These are phyloP conservation scores for Neonectria ditissima DNA, from an alignment of 2,329 filamentous ascomycete genomes.

Conservation along the genomic window DNA sequence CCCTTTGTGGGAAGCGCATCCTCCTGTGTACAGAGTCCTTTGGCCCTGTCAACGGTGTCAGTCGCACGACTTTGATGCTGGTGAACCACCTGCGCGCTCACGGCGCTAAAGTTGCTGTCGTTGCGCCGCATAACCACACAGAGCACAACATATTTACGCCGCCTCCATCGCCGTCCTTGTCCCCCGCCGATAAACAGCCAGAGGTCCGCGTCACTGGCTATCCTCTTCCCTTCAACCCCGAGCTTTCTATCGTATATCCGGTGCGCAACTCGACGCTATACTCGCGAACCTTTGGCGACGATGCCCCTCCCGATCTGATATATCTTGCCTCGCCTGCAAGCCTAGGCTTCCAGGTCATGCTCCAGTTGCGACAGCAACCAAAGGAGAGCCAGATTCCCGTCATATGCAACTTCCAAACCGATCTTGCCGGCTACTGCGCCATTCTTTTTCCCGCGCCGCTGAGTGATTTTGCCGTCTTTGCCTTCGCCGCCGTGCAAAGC, in stretches of 20 bases:
- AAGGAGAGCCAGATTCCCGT: constrained; percentile 66
- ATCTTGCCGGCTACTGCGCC: constrained; percentile 75
- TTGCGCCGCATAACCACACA: constrained; percentile 71
- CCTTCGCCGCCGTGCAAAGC: constrained; percentile 73
- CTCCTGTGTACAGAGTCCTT: constrained; percentile 78
- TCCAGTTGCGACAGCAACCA: constrained; percentile 73
- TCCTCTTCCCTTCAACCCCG: constrained; percentile 77
- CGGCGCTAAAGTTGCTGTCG: constrained; percentile 73
- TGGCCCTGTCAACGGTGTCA: constrained; percentile 80
- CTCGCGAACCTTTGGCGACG: constrained; percentile 66
- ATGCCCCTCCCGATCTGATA: constrained; percentile 70
- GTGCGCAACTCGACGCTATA: constrained; percentile 73
- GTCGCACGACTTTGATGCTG: constrained; percentile 75
- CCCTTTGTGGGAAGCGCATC: constrained; percentile 70
- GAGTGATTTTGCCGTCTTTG: constrained; percentile 69
- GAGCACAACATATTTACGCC: constrained; percentile 66
- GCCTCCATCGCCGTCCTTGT: constrained; percentile 49
- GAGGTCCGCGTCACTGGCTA: constrained; percentile 74
- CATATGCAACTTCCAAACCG: constrained; percentile 79
- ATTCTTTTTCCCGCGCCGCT: constrained; percentile 76
- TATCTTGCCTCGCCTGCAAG: constrained; percentile 78
- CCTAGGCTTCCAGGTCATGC: constrained; percentile 76
- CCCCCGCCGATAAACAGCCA: constrained; percentile 48
- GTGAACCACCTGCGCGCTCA: constrained; percentile 74
- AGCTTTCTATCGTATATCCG: constrained; percentile 76